These are phyloP conservation scores for Penicillium concentricum DNA, from an alignment of 2,329 filamentous ascomycete genomes.

Conservation along the genomic window DNA sequence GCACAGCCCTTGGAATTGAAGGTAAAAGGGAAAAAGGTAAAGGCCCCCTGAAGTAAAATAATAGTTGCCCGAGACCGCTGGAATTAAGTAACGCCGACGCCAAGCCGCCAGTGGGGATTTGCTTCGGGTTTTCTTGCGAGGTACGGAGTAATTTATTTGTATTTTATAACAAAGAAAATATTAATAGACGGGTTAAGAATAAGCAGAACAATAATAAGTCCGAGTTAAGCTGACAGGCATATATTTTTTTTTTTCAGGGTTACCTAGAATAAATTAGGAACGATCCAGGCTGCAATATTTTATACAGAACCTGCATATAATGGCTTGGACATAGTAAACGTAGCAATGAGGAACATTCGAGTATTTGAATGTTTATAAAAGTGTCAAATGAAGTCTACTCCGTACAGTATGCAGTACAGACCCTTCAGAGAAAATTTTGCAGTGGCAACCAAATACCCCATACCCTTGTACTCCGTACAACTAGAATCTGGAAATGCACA, in stretches of 20 bases:
- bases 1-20: constrained; percentile 16
- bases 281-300: not conserved
- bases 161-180: not conserved
- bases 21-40: constrained; percentile 14
- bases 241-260: not conserved
- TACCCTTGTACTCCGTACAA: not conserved
- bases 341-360: not conserved
- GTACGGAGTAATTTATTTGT: not conserved
- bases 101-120: constrained; percentile 18
- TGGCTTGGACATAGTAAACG: not conserved
- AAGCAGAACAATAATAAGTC: not conserved
- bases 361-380: not conserved
- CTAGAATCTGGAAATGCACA: not conserved
- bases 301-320: not conserved
- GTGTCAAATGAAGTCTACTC: not conserved
- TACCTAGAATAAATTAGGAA: not conserved
- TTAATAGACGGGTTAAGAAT: not conserved
- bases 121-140: constrained; percentile 3
- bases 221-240: not conserved
- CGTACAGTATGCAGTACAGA: not conserved
- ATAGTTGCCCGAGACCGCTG: constrained; percentile 19
- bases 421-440: not conserved
- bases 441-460: not conserved
- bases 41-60: constrained; percentile 29
- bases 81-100: constrained; percentile 31